Base-by-base conservation (phyloP, 805 yeast genomes). In the Yamadazyma philogaea region DNA sequence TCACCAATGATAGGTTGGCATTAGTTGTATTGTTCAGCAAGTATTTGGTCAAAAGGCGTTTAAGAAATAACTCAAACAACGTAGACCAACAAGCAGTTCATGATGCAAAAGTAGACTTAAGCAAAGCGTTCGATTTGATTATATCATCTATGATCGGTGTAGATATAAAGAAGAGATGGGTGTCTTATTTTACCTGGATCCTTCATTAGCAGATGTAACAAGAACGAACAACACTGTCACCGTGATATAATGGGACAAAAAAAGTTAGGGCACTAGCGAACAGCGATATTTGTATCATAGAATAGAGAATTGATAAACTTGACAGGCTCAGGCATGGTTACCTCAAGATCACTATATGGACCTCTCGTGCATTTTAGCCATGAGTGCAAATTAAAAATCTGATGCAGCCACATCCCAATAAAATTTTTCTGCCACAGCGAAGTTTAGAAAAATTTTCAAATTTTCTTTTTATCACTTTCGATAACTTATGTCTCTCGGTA, bases 401-500 rank as follows among this genome's bases (percentile, higher is more conserved):
- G 39, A 36, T 36, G n/a, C 8, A 36, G 39, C 39, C 39, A 36
- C 39, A 36, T 27, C 39, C 24, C 38, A 24, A n/a, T 20, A 33
- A 19, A 33, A 34, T 20, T 20, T 20, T 19, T 36, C 17, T 24
- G 21, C 3, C 19, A 15, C n/a, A 19, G 14, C 21, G 6, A 12
- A 22, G 22, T 21, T 34, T 28, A 34, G 30, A 34, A 34, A 34
- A 34, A n/a, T 34, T 34, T 34, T 22, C 37, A 34, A n/a, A 14
- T 21, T 14, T 34, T 37, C 18, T 28, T 17, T 17, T 6, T 15
- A 36, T 8, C 18, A 27, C 11, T 7, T 27, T 14, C 14, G n/a
- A 19, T 14, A 16, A 27, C 19, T 28, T 10, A 39, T 39, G 42
- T 39, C 42, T 33, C 78, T 89, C 61, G 87, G 88, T 59, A 81